Evolutionary conservation across 305 asterid species (phyloP).

Genomic region (Fraxinus angustifolia): DNA sequence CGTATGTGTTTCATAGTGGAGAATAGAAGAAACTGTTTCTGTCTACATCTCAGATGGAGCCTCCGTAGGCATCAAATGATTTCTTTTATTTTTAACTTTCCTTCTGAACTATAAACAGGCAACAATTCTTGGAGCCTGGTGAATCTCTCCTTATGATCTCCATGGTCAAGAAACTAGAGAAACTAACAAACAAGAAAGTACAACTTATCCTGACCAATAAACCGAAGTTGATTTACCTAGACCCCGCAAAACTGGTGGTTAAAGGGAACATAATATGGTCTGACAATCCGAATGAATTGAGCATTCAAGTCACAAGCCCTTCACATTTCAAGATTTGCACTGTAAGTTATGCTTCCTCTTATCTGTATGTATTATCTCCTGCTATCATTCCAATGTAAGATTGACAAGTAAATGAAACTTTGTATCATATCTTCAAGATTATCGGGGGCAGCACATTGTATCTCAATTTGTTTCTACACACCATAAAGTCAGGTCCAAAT

Average conservation of each 20-base stretch:
- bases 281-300: constrained; percentile 78
- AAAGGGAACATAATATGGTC: constrained; percentile 95
- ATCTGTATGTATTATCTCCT: not conserved
- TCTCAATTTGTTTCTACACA: not conserved
- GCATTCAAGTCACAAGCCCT: constrained; percentile 77
- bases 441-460: not conserved
- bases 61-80: not conserved
- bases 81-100: not conserved
- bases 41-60: not conserved
- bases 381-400: not conserved
- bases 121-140: constrained; percentile 95
- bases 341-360: constrained; percentile 44
- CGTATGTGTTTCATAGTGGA: not conserved
- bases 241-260: constrained; percentile 69
- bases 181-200: constrained; percentile 87
- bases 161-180: constrained; percentile 89
- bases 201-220: constrained; percentile 96
- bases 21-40: not conserved
- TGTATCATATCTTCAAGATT: not conserved
- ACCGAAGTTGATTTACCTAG: constrained; percentile 83
- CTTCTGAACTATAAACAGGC: constrained; percentile 42
- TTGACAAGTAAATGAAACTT: not conserved
- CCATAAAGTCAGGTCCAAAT: not conserved
- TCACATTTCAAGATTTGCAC: constrained; percentile 89
- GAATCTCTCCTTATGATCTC: constrained; percentile 97